Base-by-base conservation (phyloP, 129 eudicot species). In the Chrysanthemum seticuspe region DNA sequence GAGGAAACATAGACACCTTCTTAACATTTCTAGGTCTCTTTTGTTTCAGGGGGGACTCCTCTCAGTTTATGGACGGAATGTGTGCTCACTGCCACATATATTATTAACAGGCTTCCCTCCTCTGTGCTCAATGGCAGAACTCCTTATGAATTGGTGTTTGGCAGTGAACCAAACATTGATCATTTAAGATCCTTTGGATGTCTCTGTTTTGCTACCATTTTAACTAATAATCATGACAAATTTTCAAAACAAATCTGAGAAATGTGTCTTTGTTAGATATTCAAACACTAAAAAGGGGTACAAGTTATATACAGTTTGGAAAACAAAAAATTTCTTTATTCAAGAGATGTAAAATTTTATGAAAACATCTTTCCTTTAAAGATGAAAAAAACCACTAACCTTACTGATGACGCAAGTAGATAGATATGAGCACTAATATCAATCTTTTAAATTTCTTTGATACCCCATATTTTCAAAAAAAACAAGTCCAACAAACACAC, bases 151-250 rank as follows among this genome's bases (percentile, higher is more conserved):
- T 4, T 61, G 6, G 36, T 61, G 44, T 61, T 61, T 61, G n/a
- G 34, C 1, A 7, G 1, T 6, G 36, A 61, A 61, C 45, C 66
- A 0, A 4, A 10, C 9, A 2, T 61, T 23, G 6, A 10, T 23
- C 66, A 23, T 25, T 3, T 61, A 1, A 25, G 66, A 12, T 4
- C 5, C 1, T 11, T 61, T 61, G 16, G 66, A 10, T 61, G 66
- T 61, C 14, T 61, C 1, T 61, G 16, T 0, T 61, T 23, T 25
- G 36, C 15, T 25, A 61, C 44, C 0, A 29, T 23, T 11, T 61
- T 25, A 3, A 21, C 21, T 21, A 61, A 61, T 6, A 31, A 31
- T 4, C 4, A 86, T 84, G 54, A 50, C 6, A 50, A 50, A 2
- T 9, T 50, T 50, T 6, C 14, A 50, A 50, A 50, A 50, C 0